Evolutionary conservation across 352 stramenopile species (phyloP).

Genomic region (Pythium phragmiticola): DNA sequence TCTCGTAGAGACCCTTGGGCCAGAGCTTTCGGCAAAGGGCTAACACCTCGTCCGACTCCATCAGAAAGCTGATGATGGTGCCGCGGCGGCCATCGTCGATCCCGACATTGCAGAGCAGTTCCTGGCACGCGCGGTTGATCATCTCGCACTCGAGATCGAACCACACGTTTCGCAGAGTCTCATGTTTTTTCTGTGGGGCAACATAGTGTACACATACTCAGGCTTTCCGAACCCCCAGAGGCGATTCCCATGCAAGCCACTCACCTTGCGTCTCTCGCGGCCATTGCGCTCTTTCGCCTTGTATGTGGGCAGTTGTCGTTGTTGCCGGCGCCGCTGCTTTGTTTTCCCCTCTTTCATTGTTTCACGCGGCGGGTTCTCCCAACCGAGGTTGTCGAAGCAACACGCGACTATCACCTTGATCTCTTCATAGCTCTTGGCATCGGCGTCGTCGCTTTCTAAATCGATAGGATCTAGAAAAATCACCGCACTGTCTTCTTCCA

Average conservation of each 20-base stretch:
- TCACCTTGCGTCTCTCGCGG: background rate
- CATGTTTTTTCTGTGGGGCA: background rate
- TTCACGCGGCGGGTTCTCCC: background rate
- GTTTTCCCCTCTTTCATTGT: background rate
- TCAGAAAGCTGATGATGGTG: background rate
- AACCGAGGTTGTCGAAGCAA: background rate
- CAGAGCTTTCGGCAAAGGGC: background rate
- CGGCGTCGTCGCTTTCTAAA: too few species aligned
- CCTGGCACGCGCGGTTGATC: background rate
- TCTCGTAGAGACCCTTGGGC: background rate
- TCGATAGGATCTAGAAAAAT: too few species aligned
- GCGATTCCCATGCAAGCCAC: background rate
- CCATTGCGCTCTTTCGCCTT: conserved; percentile 1
- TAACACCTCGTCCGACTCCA: background rate
- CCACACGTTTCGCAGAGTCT: background rate
- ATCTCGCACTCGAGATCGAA: background rate
- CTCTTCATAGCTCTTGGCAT: too few species aligned
- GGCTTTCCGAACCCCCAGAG: too few species aligned
- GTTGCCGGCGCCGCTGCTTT: background rate
- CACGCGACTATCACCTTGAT: too few species aligned
- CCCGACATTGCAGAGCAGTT: background rate
- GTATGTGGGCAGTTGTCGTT: background rate
- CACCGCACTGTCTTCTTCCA: too few species aligned
- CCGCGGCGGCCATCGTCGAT: background rate
- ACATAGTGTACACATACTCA: background rate